Conservation (phyloP, 108 stramenopile genomes). For the Skeletonema menzelii region DNA sequence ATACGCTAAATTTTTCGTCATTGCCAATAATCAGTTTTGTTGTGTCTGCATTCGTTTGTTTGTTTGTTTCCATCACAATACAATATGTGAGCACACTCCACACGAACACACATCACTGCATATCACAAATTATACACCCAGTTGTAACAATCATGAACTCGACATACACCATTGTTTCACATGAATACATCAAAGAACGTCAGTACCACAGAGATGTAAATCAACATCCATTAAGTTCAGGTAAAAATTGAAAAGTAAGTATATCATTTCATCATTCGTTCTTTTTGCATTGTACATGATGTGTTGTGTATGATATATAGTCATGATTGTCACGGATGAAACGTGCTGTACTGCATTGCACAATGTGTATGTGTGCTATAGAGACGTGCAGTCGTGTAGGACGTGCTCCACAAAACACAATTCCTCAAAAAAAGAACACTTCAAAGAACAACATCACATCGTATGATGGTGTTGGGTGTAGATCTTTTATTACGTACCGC, state of each 20-base stretch:
- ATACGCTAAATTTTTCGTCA: slow-evolving; percentile 43
- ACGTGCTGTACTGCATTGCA: no score
- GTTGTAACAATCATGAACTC: not conserved
- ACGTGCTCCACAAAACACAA: no score
- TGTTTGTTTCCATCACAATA: not conserved
- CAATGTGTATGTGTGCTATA: no score
- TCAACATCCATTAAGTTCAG: slow-evolving; percentile 30
- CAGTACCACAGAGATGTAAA: slow-evolving; percentile 45
- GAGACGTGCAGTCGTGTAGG: no score
- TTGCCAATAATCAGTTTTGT: slow-evolving; percentile 13
- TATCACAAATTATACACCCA: not conserved
- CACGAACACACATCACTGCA: not conserved
- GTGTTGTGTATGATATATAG: not conserved
- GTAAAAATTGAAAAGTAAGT: slow-evolving; percentile 37
- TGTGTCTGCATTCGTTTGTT: not conserved
- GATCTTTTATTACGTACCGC: no score
- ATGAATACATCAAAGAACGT: slow-evolving; percentile 12
- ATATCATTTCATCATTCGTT: slow-evolving; percentile 49
- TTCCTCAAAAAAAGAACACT: no score
- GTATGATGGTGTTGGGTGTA: not conserved
- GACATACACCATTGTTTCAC: not conserved
- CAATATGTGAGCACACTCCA: not conserved
- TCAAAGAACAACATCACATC: no score
- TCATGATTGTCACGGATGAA: not conserved
- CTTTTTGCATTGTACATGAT: not conserved